Conservation (phyloP, 2,329 filamentous ascomycete genomes). For the Aspergillus quadrilineatus region DNA sequence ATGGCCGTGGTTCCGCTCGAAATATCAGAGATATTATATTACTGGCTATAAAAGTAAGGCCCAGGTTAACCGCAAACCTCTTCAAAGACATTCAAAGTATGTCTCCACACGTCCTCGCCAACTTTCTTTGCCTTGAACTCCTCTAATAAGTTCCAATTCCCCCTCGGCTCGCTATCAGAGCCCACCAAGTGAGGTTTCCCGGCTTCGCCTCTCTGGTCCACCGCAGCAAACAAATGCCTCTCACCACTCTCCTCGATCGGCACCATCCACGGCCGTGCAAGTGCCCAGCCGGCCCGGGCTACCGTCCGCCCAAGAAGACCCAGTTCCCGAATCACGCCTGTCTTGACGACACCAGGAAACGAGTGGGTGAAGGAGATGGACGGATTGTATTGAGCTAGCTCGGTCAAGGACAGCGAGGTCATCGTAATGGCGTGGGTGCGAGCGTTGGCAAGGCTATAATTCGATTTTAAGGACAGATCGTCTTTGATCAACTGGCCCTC, state of each 20-base stretch:
- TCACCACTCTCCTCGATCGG: slow-evolving; percentile 11
- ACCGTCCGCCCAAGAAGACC: neutral
- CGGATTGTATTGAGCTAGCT: neutral
- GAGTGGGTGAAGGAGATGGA: neutral
- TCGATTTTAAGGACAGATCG: neutral
- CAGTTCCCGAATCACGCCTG: neutral
- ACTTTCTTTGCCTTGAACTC: neutral
- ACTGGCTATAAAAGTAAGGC: no score
- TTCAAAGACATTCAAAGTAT: neutral
- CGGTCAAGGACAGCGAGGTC: neutral
- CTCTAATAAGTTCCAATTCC: neutral
- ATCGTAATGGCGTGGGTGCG: slow-evolving; percentile 7
- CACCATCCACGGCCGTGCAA: slow-evolving; percentile 4
- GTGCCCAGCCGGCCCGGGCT: neutral
- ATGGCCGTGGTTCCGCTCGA: no score
- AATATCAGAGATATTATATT: no score
- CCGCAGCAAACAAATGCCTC: slow-evolving; percentile 6
- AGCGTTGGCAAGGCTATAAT: neutral
- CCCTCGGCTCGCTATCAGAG: neutral
- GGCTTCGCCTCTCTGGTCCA: no score
- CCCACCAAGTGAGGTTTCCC: neutral
- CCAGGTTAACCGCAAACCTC: neutral
- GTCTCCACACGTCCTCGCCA: neutral
- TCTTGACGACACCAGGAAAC: slow-evolving; percentile 1
- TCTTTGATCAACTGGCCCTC: neutral